Conservation (phyloP, 169 alveolate genomes). For the Nephromyces sp. region DNA sequence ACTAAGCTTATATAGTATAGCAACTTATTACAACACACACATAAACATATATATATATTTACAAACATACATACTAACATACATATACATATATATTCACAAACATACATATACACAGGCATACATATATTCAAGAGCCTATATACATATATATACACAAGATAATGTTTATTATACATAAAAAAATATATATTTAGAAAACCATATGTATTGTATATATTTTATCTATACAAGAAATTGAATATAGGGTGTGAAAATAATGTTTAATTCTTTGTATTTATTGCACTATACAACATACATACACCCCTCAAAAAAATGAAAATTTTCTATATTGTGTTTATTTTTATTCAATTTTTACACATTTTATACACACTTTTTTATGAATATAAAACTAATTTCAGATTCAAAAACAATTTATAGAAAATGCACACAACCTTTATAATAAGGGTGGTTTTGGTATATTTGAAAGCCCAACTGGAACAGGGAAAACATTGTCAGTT, state of each 20-base stretch:
- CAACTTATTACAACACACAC: background rate
- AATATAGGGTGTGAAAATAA: background rate
- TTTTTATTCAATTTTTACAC: background rate
- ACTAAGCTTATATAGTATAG: background rate
- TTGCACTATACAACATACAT: background rate
- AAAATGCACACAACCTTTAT: background rate
- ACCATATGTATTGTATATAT: background rate
- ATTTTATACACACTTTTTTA: too few relatives aligned
- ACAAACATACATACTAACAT: background rate
- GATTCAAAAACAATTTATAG: background rate
- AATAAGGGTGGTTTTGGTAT: background rate
- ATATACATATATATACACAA: too few relatives aligned
- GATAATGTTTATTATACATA: too few relatives aligned
- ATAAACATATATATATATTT: background rate
- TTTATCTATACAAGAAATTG: background rate
- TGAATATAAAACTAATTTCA: too few relatives aligned
- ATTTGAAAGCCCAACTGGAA: background rate
- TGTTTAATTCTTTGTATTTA: background rate
- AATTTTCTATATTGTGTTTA: background rate
- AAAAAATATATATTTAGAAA: too few relatives aligned
- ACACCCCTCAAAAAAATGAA: too few relatives aligned
- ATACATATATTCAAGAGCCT: too few relatives aligned
- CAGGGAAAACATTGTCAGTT: background rate
- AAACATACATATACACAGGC: background rate
- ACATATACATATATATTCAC: background rate